Conservation (phyloP, 2,329 filamentous ascomycete species). For the Trichothecium roseum region DNA sequence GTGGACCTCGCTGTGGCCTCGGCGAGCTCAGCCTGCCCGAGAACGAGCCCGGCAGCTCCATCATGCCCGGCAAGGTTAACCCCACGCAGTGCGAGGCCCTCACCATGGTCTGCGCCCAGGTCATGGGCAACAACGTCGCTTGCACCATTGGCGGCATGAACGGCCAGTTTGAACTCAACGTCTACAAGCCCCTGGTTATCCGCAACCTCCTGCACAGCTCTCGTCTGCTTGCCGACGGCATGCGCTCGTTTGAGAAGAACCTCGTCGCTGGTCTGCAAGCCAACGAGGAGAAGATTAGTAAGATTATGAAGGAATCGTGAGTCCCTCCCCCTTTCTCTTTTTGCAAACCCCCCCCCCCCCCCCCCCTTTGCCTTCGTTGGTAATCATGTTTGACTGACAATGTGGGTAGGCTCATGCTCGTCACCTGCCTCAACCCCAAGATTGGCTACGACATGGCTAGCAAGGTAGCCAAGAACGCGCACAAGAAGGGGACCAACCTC, state of each 20-base stretch:
- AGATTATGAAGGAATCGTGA: conserved; percentile 90
- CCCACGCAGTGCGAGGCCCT: conserved; percentile 96
- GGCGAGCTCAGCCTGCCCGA: conserved; percentile 89
- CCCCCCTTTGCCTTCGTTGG: too few species aligned
- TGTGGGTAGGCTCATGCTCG: conserved; percentile 75
- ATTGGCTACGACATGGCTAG: conserved; percentile 97
- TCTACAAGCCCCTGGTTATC: conserved; percentile 97
- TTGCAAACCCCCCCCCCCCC: too few species aligned
- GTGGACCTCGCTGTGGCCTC: conserved; percentile 88
- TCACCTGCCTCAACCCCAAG: conserved; percentile 94
- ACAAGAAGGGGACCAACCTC: conserved; percentile 93
- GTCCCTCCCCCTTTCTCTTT: background rate
- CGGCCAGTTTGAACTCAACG: conserved; percentile 97
- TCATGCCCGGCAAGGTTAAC: conserved; percentile 99
- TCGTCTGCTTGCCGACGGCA: conserved; percentile 79
- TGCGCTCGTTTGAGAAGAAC: conserved; percentile 93
- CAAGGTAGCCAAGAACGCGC: conserved; percentile 96
- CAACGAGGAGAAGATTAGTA: conserved; percentile 84
- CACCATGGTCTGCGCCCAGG: conserved; percentile 95
- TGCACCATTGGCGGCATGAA: conserved; percentile 92
- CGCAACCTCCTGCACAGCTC: conserved; percentile 89
- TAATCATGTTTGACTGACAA: too few species aligned
- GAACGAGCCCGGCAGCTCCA: conserved; percentile 94
- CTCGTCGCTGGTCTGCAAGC: conserved; percentile 79
- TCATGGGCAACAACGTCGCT: conserved; percentile 94